Percentiles rank a stretch among this genome's conserved stretches.
Conservation (phyloP, 2,329 filamentous ascomycete species). For the Mollisia scopiformis region DNA sequence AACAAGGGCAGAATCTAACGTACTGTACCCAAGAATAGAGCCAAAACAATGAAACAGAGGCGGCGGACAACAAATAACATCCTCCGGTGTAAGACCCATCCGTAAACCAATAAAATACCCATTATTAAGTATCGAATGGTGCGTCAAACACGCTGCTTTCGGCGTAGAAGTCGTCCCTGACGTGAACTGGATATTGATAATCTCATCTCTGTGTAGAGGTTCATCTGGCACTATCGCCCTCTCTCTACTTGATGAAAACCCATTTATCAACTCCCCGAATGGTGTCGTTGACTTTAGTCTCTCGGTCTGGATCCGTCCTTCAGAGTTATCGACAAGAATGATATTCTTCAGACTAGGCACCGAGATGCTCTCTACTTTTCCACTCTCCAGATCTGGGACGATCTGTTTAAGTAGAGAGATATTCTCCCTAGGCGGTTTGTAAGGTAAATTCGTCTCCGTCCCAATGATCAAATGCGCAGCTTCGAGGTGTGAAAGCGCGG, state of each 20-base stretch:
- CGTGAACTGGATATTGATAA: slow-evolving; percentile 96
- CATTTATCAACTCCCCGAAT: slow-evolving; percentile 38
- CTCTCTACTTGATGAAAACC: slow-evolving; percentile 30
- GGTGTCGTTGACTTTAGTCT: slow-evolving; percentile 41
- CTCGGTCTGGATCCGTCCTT: slow-evolving; percentile 44
- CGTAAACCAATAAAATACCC: slow-evolving; percentile 80
- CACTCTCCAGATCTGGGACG: slow-evolving; percentile 44
- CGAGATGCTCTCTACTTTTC: slow-evolving; percentile 44
- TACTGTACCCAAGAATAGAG: slow-evolving; percentile 87
- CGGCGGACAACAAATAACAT: slow-evolving; percentile 83
- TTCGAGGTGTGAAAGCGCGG: slow-evolving; percentile 76
- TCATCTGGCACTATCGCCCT: slow-evolving; percentile 45
- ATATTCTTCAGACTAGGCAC: slow-evolving; percentile 74
- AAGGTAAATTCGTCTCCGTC: slow-evolving; percentile 84
- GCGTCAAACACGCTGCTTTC: slow-evolving; percentile 88
- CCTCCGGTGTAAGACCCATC: slow-evolving; percentile 76
- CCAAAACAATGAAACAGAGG: slow-evolving; percentile 93
- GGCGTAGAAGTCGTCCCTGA: slow-evolving; percentile 90
- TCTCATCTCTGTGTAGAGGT: slow-evolving; percentile 63
- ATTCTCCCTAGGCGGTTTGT: slow-evolving; percentile 64
- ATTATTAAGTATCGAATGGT: slow-evolving; percentile 90
- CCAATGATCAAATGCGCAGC: slow-evolving; percentile 79
- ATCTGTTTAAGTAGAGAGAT: slow-evolving; percentile 58
- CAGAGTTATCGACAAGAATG: slow-evolving; percentile 79
- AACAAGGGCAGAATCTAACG: too few relatives aligned